Base-by-base conservation (phyloP, 768 basidiomycete species). In the Coprinellus micaceus region DNA sequence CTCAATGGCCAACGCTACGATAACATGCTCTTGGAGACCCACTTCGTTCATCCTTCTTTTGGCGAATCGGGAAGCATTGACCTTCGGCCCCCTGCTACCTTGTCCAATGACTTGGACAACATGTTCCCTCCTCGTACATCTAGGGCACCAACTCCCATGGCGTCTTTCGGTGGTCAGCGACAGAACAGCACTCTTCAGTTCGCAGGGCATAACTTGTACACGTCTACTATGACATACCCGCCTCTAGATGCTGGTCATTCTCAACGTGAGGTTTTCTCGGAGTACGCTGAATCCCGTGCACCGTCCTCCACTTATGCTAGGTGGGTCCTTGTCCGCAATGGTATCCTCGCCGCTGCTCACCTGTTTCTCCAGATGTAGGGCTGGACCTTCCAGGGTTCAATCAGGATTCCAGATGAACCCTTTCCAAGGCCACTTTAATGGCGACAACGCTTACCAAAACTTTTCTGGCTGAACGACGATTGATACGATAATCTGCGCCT, bases 1-100 rank as follows among this genome's bases (percentile, higher is more conserved):
- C 75, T 91, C 57, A 75, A 82, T 51, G 81, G 81, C 53, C 88
- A 91, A 63, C 66, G 73, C 40, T 91, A 90, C 64, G 80, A 79
- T 12, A 77, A 76, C 51, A 71, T 73, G 56, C 69, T 67, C 59
- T 64, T 76, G 30, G 67, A 70, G 60, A 70, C 64, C 41, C 67
- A 69, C 45, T 76, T 67, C 52, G 70, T 77, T 30, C 64, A 60
- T 40, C 55, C 61, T 15, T 50, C 60, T 24, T 52, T 56, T 6
- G 54, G 61, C 36, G 40, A 55, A 12, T 40, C 55, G 13, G 33
- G 33, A 12, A 28, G 50, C 28, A 22, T 45, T n/a, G 52, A 45
- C 24, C 56, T 52, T n/a, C 10, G 44, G 11, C 17, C 46, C 9
- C 47, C 57, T 6, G 51, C 30, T 13, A 10, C 26, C 17, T n/a